Conservation (phyloP, 768 basidiomycete genomes). For the Lyophyllum decastes region DNA sequence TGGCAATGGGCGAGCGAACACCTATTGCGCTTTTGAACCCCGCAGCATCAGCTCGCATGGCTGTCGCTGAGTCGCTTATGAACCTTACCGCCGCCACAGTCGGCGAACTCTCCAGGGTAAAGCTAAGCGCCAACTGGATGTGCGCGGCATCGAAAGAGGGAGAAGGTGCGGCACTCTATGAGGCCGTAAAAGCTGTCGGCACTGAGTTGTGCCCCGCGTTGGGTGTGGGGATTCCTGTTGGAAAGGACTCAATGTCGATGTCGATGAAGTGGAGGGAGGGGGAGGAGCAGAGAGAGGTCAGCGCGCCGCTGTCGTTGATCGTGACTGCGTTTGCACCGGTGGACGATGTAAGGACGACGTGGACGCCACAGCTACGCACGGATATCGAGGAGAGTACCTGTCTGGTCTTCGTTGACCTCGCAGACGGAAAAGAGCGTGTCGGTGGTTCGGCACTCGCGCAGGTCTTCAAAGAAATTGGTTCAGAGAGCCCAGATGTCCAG, state of each 20-base stretch:
- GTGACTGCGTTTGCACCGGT: slow-evolving; percentile 94
- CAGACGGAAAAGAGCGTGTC: slow-evolving; percentile 75
- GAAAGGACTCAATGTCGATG: slow-evolving; percentile 99
- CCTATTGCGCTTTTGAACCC: slow-evolving; percentile 87
- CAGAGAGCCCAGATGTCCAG: slow-evolving; percentile 85
- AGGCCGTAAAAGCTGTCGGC: slow-evolving; percentile 87
- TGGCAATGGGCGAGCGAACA: slow-evolving; percentile 98
- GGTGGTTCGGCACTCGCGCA: slow-evolving; percentile 97
- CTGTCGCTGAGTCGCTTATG: slow-evolving; percentile 90
- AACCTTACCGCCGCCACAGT: slow-evolving; percentile 86
- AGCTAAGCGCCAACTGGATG: slow-evolving; percentile 99
- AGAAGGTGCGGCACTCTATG: slow-evolving; percentile 88
- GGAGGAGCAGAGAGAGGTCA: slow-evolving; percentile 75
- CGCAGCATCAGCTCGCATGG: slow-evolving; percentile 94
- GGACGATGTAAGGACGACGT: slow-evolving; percentile 74
- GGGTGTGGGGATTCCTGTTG: slow-evolving; percentile 95
- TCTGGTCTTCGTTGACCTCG: slow-evolving; percentile 89
- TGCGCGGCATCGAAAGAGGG: slow-evolving; percentile 88
- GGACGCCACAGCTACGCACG: slow-evolving; percentile 87
- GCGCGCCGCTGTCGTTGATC: slow-evolving; percentile 88
- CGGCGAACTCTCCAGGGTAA: slow-evolving; percentile 69
- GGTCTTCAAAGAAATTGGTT: slow-evolving; percentile 91
- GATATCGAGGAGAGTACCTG: slow-evolving; percentile 64
- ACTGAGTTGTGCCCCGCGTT: slow-evolving; percentile 92
- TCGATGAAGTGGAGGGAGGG: slow-evolving; percentile 87